A percentile compares a stretch with the other conserved stretches of the same genome.
Conservation (phyloP, 768 basidiomycete species). For the Russula sp. region DNA sequence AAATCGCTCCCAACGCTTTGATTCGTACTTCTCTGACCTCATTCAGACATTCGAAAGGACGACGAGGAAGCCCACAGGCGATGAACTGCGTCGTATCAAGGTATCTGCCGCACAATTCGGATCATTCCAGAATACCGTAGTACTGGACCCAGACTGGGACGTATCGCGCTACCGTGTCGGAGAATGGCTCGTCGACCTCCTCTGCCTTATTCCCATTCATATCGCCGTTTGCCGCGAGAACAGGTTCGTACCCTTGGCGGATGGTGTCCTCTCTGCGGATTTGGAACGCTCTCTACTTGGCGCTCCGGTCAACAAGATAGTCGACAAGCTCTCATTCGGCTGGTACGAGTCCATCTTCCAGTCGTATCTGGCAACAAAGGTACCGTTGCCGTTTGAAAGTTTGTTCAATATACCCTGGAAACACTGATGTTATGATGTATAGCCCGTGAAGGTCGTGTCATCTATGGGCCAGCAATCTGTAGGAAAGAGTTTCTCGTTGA, state of each 20-base stretch:
- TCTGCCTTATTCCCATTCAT: conserved; percentile 52
- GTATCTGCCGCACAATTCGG: conserved; percentile 33
- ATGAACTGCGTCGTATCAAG: conserved; percentile 28
- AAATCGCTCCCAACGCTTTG: conserved; percentile 32
- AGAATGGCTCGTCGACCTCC: conserved; percentile 55
- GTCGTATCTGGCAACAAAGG: conserved; percentile 56
- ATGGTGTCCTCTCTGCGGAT: conserved; percentile 38
- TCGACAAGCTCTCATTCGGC: conserved; percentile 32
- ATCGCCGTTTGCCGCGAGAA: conserved; percentile 42
- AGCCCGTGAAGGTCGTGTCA: conserved; percentile 60
- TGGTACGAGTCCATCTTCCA: conserved; percentile 64
- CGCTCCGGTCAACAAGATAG: conserved; percentile 42
- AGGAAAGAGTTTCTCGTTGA: conserved; percentile 53
- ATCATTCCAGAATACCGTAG: conserved; percentile 25
- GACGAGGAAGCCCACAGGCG: conserved; percentile 50
- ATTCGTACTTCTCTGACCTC: conserved; percentile 41
- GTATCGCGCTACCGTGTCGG: conserved; percentile 42
- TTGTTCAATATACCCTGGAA: not conserved
- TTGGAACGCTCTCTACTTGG: conserved; percentile 42
- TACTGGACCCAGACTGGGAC: conserved; percentile 10
- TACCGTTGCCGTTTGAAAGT: conserved; percentile 6
- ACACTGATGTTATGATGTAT: not conserved
- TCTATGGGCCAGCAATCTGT: conserved; percentile 68
- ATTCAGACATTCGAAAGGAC: conserved; percentile 41
- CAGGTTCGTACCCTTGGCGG: conserved; percentile 3